These are phyloP conservation scores for Aspergillus hortae DNA, from an alignment of 2,329 filamentous ascomycete species.

Conservation along the genomic window DNA sequence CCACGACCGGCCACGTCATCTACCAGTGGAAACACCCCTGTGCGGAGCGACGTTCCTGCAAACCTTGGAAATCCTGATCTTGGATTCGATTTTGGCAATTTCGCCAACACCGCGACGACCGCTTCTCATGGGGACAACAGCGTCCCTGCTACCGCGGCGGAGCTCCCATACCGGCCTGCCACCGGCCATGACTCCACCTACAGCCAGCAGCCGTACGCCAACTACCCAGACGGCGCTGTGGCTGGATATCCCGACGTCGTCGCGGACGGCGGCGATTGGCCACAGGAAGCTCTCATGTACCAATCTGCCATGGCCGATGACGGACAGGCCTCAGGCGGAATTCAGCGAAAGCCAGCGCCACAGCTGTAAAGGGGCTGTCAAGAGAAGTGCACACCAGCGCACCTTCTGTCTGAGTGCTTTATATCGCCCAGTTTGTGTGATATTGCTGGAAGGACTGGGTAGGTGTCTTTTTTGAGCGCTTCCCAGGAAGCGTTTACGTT, in stretches of 20 bases:
- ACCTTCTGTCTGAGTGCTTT: too few species aligned
- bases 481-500: background rate
- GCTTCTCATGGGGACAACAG: slow-evolving; percentile 10
- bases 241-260: slow-evolving; percentile 12
- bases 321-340: background rate
- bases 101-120: slow-evolving; percentile 11
- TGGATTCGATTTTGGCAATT: slow-evolving; percentile 32
- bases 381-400: too few species aligned
- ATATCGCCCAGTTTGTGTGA: too few species aligned
- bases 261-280: slow-evolving; percentile 33
- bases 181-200: slow-evolving; percentile 10
- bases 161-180: slow-evolving; percentile 12
- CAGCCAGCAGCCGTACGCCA: slow-evolving; percentile 26
- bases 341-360: background rate
- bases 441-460: too few species aligned
- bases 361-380: background rate
- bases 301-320: slow-evolving; percentile 27
- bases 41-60: slow-evolving; percentile 3
- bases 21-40: slow-evolving; percentile 5
- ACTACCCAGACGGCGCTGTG: slow-evolving; percentile 12
- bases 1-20: slow-evolving; percentile 14
- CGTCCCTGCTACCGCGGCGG: slow-evolving; percentile 2
- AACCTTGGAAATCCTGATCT: slow-evolving; percentile 22
- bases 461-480: too few species aligned
- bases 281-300: slow-evolving; percentile 40